Percentiles rank a stretch among this genome's conserved stretches.
Evolutionary conservation across 768 basidiomycete species (phyloP).

Genomic region (Paxillus involutus): DNA sequence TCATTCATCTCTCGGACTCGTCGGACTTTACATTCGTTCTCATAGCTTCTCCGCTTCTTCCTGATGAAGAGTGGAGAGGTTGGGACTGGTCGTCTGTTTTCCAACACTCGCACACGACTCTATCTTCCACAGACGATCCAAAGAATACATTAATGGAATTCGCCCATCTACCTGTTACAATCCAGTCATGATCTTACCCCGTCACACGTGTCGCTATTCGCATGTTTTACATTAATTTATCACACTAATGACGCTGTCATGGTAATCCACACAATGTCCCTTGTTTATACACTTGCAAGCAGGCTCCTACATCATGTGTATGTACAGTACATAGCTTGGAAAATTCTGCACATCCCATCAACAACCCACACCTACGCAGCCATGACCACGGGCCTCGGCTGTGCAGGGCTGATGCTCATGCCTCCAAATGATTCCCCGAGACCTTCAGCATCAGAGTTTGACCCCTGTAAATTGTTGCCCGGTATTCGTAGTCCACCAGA

Average conservation of each 20-base stretch:
- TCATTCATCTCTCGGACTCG: slow-evolving; percentile 49
- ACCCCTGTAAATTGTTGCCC: slow-evolving; percentile 13
- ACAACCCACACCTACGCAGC: slow-evolving; percentile 1
- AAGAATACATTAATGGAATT: slow-evolving; percentile 14
- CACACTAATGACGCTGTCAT: neutral
- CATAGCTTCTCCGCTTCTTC: slow-evolving; percentile 32
- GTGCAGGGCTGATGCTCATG: slow-evolving; percentile 82
- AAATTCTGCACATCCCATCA: neutral
- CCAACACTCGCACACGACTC: neutral
- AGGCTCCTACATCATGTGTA: neutral
- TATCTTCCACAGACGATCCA: neutral
- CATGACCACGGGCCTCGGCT: slow-evolving; percentile 19
- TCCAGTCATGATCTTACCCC: slow-evolving; percentile 17
- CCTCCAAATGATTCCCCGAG: slow-evolving; percentile 70
- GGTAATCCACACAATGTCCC: neutral
- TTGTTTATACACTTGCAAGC: neutral
- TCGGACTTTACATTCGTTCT: slow-evolving; percentile 45
- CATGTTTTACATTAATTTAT: neutral
- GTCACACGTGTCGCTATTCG: neutral
- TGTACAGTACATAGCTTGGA: neutral
- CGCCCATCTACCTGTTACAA: slow-evolving; percentile 11
- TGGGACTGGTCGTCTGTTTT: slow-evolving; percentile 23
- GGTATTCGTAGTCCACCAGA: slow-evolving; percentile 24
- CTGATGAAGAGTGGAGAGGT: slow-evolving; percentile 20
- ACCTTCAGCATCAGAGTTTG: slow-evolving; percentile 41